A percentile compares a stretch with the other conserved stretches of the same genome.
These are phyloP conservation scores for Raphanus sativus DNA, from an alignment of 345 rosid genomes.

Conservation along the genomic window DNA sequence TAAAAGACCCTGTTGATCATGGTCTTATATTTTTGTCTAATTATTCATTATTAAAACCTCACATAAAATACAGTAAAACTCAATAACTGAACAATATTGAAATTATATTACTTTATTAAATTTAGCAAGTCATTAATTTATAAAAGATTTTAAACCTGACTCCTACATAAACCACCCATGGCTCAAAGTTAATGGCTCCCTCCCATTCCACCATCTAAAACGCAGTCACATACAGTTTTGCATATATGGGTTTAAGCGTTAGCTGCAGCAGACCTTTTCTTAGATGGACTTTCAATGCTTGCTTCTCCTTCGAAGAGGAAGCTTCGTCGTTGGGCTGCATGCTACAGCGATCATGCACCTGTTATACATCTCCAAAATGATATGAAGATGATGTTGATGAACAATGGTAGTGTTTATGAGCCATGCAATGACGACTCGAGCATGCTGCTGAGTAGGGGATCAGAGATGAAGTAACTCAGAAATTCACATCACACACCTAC, in stretches of 20 bases:
- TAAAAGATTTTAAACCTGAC: not conserved
- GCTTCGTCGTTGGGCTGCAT: no score
- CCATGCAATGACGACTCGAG: conserved; percentile 31
- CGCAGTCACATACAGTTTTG: conserved; percentile 25
- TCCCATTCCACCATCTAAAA: not conserved
- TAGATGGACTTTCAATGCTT: no score
- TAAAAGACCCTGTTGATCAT: no score
- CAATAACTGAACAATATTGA: no score
- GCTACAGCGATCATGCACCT: conserved; percentile 37
- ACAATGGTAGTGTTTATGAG: conserved; percentile 18
- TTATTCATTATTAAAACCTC: no score
- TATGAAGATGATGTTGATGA: conserved; percentile 26
- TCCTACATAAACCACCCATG: conserved; percentile 5
- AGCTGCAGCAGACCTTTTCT: no score
- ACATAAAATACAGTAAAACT: no score
- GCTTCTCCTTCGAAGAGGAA: no score
- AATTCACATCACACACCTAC: not conserved
- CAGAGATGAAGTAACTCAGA: conserved; percentile 24
- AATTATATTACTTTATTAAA: no score
- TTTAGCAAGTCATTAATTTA: no score
- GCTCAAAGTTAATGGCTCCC: conserved; percentile 2
- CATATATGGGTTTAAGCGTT: conserved; percentile 41
- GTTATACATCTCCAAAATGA: conserved; percentile 56
- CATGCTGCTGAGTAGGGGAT: conserved; percentile 38
- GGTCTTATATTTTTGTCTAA: no score